Base-by-base conservation (phyloP, 257 asterid genomes). In the Voacanga thouarsii region DNA sequence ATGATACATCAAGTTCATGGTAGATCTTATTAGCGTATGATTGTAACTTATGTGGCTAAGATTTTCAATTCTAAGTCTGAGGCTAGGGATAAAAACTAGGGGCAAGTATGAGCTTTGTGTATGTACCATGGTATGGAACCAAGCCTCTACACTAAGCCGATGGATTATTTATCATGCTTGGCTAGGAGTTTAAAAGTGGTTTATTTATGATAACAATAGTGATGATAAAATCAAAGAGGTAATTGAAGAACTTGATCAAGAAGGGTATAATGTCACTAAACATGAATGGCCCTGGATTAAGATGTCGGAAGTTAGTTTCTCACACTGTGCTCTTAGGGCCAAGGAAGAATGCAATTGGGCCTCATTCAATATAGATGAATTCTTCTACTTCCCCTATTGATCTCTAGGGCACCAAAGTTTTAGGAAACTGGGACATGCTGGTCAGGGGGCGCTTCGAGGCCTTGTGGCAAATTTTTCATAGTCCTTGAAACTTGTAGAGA, bases 111-210 rank as follows among this genome's bases (percentile, higher is more conserved):
- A 88, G 83, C 97, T 95, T 44, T 95, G 99, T 66, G 97, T 81
- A 79, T 95, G 99, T 68, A 93, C 99, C 3, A 95, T 95, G 99
- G 89, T 92, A 88, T 93, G 99, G 98, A 95, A 95, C 83, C 99
- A 95, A 79, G 98, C 89, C 10, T 75, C 92, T 1, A 86, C 94
- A 8, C 87, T 95, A 3, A 89, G 93, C 0, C 98, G 93, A 82
- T 95, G 99, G 99, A 87, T 95, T 4, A 84, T 28, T 80, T 95
- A 95, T 63, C 99, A 95, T 68, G 51, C 94, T 44, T 93, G 97
- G 98, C 91, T 92, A 6, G 99, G 99, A 67, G 97, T 95, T 12
- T 96, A 90, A 86, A 87, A 88, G 56, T 95, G 99, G 99, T 95
- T 95, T n/a, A n/a, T n/a, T n/a, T n/a, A n/a, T n/a, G n/a, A n/a